These are phyloP conservation scores for Tuber borchii DNA, from an alignment of 495 filamentous ascomycete species.

Conservation along the genomic window DNA sequence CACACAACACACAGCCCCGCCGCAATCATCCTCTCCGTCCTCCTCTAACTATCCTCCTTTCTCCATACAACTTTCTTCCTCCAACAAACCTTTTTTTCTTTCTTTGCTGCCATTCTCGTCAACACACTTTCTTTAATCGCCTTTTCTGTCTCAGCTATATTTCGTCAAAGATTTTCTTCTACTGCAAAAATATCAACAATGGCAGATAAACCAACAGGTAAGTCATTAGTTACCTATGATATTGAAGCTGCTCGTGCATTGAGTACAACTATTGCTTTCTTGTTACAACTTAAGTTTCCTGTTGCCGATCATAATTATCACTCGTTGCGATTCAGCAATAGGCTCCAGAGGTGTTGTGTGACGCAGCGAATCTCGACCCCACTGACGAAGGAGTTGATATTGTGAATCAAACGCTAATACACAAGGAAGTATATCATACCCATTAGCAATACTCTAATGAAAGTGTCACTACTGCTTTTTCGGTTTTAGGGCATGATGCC, in stretches of 20 bases:
- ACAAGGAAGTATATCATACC: not conserved
- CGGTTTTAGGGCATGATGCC: too few species aligned
- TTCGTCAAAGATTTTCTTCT: not conserved
- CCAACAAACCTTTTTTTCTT: too few species aligned
- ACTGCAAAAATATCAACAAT: too few species aligned
- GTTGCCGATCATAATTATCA: not conserved
- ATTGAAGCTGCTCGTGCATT: not conserved
- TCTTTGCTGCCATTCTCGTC: too few species aligned
- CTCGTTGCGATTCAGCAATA: not conserved
- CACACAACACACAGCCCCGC: not conserved
- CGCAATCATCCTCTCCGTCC: not conserved
- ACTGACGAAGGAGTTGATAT: not conserved
- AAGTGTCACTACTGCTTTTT: not conserved
- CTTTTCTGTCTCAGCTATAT: not conserved
- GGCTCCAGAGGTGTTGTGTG: not conserved
- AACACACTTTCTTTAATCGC: not conserved
- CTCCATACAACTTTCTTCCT: not conserved
- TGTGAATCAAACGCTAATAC: not conserved
- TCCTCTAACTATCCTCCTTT: not conserved
- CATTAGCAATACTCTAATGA: not conserved
- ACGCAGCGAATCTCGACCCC: not conserved
- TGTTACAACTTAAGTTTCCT: not conserved
- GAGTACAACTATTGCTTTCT: not conserved
- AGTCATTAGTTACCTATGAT: not conserved
- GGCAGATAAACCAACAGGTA: too few species aligned